These are phyloP conservation scores for Pseudogymnoascus sp. DNA, from an alignment of 2,329 filamentous ascomycete genomes.

Conservation along the genomic window DNA sequence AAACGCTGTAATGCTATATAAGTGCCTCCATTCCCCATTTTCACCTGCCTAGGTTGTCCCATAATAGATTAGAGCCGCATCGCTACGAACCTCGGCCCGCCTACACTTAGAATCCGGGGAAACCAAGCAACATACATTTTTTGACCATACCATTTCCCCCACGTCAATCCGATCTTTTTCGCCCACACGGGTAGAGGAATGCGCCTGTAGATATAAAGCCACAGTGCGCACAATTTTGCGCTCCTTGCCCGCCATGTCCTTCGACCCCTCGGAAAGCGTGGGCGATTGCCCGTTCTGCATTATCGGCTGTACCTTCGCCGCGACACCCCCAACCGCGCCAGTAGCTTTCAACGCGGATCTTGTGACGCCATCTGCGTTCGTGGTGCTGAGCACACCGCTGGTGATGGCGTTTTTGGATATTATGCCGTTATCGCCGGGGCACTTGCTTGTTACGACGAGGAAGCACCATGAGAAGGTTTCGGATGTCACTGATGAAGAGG, in stretches of 20 bases:
- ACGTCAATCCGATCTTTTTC: not conserved
- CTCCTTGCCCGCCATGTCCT: not conserved
- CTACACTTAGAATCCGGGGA: not conserved
- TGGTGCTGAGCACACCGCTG: slow-evolving; percentile 70
- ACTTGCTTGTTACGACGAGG: slow-evolving; percentile 75
- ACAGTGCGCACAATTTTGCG: not conserved
- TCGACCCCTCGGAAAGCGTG: not conserved
- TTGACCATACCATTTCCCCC: not conserved
- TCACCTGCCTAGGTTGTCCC: not conserved
- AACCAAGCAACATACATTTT: not conserved
- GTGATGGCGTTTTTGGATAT: slow-evolving; percentile 91
- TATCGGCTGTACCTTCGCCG: slow-evolving; percentile 44
- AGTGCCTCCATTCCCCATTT: not conserved
- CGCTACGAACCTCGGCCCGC: not conserved
- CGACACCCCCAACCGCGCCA: slow-evolving; percentile 29
- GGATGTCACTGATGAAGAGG: slow-evolving; percentile 57
- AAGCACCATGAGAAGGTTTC: slow-evolving; percentile 70
- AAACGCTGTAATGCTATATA: not conserved
- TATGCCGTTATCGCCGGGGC: slow-evolving; percentile 74
- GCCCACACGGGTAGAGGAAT: not conserved
- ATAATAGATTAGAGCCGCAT: not conserved
- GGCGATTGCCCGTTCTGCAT: slow-evolving; percentile 53
- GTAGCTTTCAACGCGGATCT: slow-evolving; percentile 26
- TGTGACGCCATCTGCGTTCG: slow-evolving; percentile 39
- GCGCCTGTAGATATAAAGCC: not conserved